Evolutionary conservation across 2,329 filamentous ascomycete genomes (phyloP), one percentile per base, ranked within the genome.

Genomic region (Endocalyx cinctus): DNA sequence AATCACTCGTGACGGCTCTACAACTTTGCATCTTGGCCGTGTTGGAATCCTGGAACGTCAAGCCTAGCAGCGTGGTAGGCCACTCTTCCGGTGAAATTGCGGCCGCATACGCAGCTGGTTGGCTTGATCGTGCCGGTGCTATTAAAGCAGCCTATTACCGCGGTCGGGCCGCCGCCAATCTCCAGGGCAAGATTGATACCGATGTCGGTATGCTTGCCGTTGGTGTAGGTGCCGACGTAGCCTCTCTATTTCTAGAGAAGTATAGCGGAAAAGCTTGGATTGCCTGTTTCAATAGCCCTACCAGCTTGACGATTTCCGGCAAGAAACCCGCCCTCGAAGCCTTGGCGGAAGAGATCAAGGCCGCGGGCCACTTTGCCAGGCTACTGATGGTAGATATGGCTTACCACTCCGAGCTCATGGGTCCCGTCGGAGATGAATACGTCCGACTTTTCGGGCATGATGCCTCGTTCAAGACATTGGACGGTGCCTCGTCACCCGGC

Each of bases 1-100:
- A 63, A 29, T 55, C 59, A 6, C 25, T 58, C 3, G 62, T 53
- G 30, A 62, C 59, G 2, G 58, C 59, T 1, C 25, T 66, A 1
- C 63, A 65, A 34, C 35, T 66, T 5, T 51, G 31, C n/a, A 30
- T 62, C 1, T 35, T 63, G 0, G 47, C 53, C 12, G 34, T 60
- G 1, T 41, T 57, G 25, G 30, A 39, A 7, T 25, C 25, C 12
- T 54, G 51, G 39, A 45, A 46, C 3, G 35, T 59, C 4, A 29
- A 29, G 14, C 38, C 48, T 4, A 10, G n/a, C 6, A 38, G 27
- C 7, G 49, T 52, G 2, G 46, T 57, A 3, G 57, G 57, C 1
- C 55, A 59, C 32, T 57, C 54, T 2, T 51, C 48, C 0, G 56
- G 56, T 1, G 56, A 59, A 33, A 58, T 58, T 25, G 54, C 51